Conservation (phyloP, 2,329 filamentous ascomycete genomes). For the Colletotrichum sp. region DNA sequence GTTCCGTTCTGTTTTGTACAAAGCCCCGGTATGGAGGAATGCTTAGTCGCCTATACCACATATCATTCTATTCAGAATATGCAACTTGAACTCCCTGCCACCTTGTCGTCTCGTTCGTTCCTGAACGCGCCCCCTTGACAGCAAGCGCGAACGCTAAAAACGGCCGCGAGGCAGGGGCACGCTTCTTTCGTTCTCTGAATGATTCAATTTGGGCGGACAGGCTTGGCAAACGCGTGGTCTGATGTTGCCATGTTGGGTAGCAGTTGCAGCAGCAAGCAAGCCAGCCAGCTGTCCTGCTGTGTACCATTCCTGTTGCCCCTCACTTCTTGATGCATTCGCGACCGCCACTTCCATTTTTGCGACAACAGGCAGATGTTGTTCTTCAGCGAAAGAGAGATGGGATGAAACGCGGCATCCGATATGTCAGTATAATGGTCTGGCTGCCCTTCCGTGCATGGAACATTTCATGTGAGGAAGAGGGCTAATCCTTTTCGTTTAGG, state of each 20-base stretch:
- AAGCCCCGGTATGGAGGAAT: background rate
- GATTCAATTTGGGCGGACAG: background rate
- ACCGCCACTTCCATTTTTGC: background rate
- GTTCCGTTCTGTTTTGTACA: background rate
- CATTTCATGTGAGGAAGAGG: background rate
- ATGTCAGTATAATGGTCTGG: background rate
- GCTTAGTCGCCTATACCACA: too few relatives aligned
- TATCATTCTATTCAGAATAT: background rate
- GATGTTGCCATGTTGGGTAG: background rate
- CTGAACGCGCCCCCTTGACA: background rate
- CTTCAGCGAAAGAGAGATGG: background rate
- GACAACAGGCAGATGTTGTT: background rate
- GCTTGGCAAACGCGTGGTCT: constrained; percentile 14
- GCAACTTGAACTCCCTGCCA: background rate
- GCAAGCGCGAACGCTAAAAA: background rate
- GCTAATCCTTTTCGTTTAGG: background rate
- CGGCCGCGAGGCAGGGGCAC: background rate
- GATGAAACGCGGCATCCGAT: constrained; percentile 14
- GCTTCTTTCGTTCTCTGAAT: background rate
- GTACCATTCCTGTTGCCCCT: too few relatives aligned
- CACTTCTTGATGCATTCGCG: background rate
- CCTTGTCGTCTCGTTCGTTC: background rate
- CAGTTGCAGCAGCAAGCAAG: background rate
- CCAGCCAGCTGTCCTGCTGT: too few relatives aligned
- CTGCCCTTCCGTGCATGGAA: background rate